Percentiles rank a stretch among this genome's conserved stretches.
Evolutionary conservation across 179 eudicot genomes (phyloP).

Genomic region (Heliamphora pulchella): DNA sequence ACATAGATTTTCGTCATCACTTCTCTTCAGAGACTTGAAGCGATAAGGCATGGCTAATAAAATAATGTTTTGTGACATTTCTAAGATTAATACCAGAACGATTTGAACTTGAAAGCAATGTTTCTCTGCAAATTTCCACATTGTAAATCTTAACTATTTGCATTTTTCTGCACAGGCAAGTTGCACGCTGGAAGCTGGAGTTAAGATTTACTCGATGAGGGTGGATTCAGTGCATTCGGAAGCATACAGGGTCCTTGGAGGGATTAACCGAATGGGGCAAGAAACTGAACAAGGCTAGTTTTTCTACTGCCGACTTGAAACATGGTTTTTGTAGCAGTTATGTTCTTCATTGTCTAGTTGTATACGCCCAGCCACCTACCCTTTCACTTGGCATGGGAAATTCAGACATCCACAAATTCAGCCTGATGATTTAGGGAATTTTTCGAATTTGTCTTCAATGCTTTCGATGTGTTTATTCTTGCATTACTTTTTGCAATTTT

Average conservation of each 20-base stretch:
- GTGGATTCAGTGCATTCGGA: conserved; percentile 97
- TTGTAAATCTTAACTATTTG: too few relatives aligned
- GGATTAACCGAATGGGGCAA: conserved; percentile 77
- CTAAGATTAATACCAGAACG: too few relatives aligned
- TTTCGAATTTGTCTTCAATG: not conserved
- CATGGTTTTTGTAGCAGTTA: not conserved
- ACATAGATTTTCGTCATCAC: too few relatives aligned
- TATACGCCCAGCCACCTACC: not conserved
- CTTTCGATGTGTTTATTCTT: not conserved
- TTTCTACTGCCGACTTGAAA: not conserved
- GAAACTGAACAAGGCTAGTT: conserved; percentile 55
- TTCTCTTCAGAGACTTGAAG: too few relatives aligned
- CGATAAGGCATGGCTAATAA: too few relatives aligned
- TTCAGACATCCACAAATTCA: not conserved
- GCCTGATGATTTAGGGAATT: not conserved
- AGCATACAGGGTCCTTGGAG: conserved; percentile 94
- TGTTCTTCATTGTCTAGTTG: not conserved
- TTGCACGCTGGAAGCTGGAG: conserved; percentile 97
- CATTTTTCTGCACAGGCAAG: conserved; percentile 51
- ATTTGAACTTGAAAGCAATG: too few relatives aligned
- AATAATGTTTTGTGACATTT: too few relatives aligned
- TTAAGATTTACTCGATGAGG: conserved; percentile 81
- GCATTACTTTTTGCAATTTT: too few relatives aligned
- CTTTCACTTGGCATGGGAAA: not conserved
- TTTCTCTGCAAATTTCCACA: too few relatives aligned